Conservation (phyloP, 345 rosid genomes). For the Nephelium lappaceum region DNA sequence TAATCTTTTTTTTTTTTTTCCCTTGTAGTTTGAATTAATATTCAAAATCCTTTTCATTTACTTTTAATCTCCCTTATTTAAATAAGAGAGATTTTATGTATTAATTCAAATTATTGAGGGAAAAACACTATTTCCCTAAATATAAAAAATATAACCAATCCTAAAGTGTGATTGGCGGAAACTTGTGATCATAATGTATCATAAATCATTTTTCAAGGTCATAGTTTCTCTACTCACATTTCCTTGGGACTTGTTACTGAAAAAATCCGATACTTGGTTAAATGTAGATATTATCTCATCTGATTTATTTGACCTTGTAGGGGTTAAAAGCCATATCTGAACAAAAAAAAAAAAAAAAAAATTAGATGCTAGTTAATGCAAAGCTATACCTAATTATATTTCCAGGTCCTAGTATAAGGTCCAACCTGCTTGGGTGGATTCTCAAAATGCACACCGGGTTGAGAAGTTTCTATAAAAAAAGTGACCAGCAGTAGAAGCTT, state of each 20-base stretch:
- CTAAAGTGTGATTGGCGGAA: too few species aligned
- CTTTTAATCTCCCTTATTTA: too few species aligned
- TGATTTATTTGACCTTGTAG: not conserved
- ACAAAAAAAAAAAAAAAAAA: too few species aligned
- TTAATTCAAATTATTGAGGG: too few species aligned
- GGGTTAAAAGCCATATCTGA: conserved; percentile 29
- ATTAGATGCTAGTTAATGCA: not conserved
- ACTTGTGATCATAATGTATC: too few species aligned
- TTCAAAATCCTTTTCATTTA: too few species aligned
- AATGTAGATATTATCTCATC: not conserved
- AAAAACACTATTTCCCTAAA: too few species aligned
- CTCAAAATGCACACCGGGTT: not conserved
- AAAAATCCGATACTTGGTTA: not conserved
- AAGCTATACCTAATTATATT: not conserved
- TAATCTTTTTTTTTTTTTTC: too few species aligned
- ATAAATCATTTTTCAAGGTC: too few species aligned
- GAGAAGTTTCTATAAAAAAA: conserved; percentile 1
- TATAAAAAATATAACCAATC: too few species aligned
- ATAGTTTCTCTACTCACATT: not conserved
- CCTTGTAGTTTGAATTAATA: too few species aligned
- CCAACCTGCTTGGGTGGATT: conserved; percentile 23
- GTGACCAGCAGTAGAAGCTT: conserved; percentile 18
- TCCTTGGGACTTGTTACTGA: not conserved
- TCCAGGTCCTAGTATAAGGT: not conserved
- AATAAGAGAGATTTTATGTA: too few species aligned